Evolutionary conservation across 345 rosid species (phyloP), one percentile per base, ranked within the genome.

Genomic region (Euclidium syriacum): DNA sequence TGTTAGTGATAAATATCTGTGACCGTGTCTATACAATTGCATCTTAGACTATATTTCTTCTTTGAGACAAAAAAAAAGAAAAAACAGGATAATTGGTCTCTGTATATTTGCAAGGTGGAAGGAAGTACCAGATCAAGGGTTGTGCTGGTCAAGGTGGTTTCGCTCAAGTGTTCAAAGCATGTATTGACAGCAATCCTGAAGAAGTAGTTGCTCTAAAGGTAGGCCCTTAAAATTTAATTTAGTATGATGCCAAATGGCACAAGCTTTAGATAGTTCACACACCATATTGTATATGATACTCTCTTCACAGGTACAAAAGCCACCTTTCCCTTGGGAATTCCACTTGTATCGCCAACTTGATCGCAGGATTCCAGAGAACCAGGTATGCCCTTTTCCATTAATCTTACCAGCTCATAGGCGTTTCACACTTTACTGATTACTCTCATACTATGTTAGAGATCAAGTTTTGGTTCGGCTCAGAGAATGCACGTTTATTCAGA

Each of bases 261-360:
- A 33, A 10, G 42, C 34, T 4, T 39, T 35, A 62, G 57, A 22
- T 55, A 57, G 23, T 48, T 57, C 61, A 39, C 55, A 32, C 26
- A 29, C 11, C 50, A 40, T 16, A 56, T 17, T 22, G 41, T 52
- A 33, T 60, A 34, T 38, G 29, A 39, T 48, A 29, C 25, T 29
- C 52, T 36, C 62, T 49, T 79, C 58, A 54, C 86, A 90, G 99
- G 79, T 94, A 72, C 99, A 94, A 80, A 83, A 71, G 73, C 99
- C 97, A 55, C 78, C 97, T 57, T 87, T 90, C 63, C 95, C 95
- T 47, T 94, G 96, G 97, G 99, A 94, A 47, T 94, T 94, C 67
- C 77, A 94, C 85, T 78, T 94, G 85, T 94, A 94, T 70, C 85
- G 97, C 51, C 96, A 81, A 71, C 95, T 94, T 64, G 99, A 94